Evolutionary conservation across 345 rosid species (phyloP).

Genomic region (Anastatica hierochuntica): DNA sequence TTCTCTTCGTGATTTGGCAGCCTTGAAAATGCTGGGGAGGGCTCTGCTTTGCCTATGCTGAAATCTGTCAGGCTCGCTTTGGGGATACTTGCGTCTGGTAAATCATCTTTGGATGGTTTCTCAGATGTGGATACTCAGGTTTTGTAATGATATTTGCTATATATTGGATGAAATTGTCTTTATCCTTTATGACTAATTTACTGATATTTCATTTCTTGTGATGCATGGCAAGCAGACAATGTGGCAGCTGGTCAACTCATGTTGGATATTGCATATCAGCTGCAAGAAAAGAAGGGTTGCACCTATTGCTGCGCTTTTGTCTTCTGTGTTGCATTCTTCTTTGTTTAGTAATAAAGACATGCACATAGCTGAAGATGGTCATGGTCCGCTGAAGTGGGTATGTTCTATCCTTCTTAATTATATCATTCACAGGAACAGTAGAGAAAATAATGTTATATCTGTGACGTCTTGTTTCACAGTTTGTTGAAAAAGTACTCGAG

Average conservation of each 20-base stretch:
- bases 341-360: constrained; percentile 51
- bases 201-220: background rate
- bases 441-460: background rate
- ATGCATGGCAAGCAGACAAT: constrained; percentile 49
- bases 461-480: constrained; percentile 34
- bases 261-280: constrained; percentile 85
- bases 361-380: constrained; percentile 46
- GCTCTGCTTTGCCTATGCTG: constrained; percentile 75
- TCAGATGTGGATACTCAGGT: constrained; percentile 66
- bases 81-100: constrained; percentile 51
- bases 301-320: constrained; percentile 81
- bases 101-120: constrained; percentile 37
- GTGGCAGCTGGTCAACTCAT: constrained; percentile 78
- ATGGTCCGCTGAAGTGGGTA: constrained; percentile 94
- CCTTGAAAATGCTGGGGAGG: constrained; percentile 95
- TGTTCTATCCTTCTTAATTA: constrained; percentile 18
- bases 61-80: constrained; percentile 65
- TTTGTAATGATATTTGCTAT: background rate
- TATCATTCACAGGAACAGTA: background rate
- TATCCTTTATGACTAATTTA: background rate
- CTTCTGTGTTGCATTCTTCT: constrained; percentile 73
- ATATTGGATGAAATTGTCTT: background rate
- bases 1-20: constrained; percentile 34
- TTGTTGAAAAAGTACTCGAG: constrained; percentile 69
- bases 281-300: constrained; percentile 90